phyloP scores from a whole-genome alignment of 2,329 filamentous ascomycete species.

The Passalora sequoiae region DNA sequence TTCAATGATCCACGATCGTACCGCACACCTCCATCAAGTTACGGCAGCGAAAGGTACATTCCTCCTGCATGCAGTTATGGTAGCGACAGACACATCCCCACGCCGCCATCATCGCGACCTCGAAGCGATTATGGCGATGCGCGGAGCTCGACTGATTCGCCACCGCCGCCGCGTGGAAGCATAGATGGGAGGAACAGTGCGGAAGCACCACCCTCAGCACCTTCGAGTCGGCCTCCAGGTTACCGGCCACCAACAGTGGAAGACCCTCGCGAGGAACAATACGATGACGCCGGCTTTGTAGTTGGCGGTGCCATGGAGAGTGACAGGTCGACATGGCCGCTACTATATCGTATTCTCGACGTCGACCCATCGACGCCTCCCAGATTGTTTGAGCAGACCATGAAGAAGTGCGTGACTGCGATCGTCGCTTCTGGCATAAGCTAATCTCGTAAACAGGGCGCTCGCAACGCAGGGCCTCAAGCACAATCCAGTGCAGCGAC shows the following conservation, averaged over 20 bases:
- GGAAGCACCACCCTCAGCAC: neutral
- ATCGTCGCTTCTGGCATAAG: too few species aligned
- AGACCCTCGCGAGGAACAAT: neutral
- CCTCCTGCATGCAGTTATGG: conserved; percentile 1
- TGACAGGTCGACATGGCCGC: conserved; percentile 18
- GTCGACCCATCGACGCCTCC: conserved; percentile 20
- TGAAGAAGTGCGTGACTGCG: conserved; percentile 22
- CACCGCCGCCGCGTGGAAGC: neutral
- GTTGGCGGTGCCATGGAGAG: conserved; percentile 1
- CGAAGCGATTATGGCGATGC: conserved; percentile 2
- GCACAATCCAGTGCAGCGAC: conserved; percentile 20
- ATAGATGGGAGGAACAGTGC: neutral
- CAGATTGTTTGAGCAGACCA: conserved; percentile 10
- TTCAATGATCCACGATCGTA: neutral
- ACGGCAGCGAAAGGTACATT: neutral
- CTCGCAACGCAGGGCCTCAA: conserved; percentile 17
- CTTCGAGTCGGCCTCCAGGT: neutral
- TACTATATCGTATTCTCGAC: conserved; percentile 26
- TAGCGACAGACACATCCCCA: neutral
- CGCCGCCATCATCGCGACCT: neutral
- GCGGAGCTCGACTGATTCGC: conserved; percentile 1
- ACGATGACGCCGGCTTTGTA: neutral
- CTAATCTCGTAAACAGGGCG: too few species aligned
- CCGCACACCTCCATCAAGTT: neutral
- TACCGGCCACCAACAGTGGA: neutral